phyloP scores from a whole-genome alignment of 176 grass and related monocot genomes.

The Puccinellia tenuiflora region DNA sequence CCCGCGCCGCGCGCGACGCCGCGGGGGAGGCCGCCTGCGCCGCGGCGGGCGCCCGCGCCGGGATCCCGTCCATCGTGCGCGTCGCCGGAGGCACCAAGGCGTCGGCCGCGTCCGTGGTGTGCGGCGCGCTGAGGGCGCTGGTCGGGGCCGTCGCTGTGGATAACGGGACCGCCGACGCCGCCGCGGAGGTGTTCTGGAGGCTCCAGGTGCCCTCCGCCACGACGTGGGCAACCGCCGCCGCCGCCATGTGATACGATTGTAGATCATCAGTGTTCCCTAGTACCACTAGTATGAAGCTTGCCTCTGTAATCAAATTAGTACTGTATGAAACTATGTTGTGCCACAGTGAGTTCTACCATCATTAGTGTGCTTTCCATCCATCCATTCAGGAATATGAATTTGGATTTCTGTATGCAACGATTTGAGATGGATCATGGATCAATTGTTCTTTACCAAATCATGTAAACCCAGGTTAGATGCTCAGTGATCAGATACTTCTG shows the following conservation, averaged over 20 bases:
- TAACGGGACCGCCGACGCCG: slow-evolving; percentile 33
- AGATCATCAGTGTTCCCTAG: background rate
- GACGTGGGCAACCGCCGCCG: background rate
- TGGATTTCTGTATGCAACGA: background rate
- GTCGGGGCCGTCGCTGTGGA: slow-evolving; percentile 56
- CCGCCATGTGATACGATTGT: background rate
- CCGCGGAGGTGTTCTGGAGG: slow-evolving; percentile 47
- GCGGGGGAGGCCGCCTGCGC: slow-evolving; percentile 29
- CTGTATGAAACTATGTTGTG: background rate
- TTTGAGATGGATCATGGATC: background rate
- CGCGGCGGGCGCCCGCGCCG: background rate
- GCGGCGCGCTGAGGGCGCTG: slow-evolving; percentile 50
- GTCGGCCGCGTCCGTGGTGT: slow-evolving; percentile 33
- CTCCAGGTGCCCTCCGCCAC: slow-evolving; percentile 6
- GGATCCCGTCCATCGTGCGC: slow-evolving; percentile 43
- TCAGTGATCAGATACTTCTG: background rate
- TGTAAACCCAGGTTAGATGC: background rate
- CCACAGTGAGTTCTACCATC: background rate
- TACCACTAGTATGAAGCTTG: background rate
- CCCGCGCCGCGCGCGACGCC: slow-evolving; percentile 11
- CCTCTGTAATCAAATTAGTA: background rate
- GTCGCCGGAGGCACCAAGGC: slow-evolving; percentile 38
- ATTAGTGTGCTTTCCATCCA: background rate
- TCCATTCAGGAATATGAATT: no score
- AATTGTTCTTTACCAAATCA: background rate